Evolutionary conservation across 805 yeast species (phyloP).

Genomic region (Pichia eremophila): DNA sequence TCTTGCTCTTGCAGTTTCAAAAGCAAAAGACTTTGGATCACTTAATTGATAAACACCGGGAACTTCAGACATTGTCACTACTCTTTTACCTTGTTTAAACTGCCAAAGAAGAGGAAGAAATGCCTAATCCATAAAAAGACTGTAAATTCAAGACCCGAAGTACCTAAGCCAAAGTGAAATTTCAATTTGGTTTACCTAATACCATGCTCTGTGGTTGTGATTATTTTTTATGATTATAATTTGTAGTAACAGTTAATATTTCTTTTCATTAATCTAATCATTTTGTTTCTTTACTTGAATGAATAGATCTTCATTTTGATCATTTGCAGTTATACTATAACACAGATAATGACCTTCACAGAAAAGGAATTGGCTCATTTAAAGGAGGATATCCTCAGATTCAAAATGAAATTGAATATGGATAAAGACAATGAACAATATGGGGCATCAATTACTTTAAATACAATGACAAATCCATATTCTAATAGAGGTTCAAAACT

Average conservation of each 20-base stretch:
- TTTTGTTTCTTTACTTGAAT: too few species aligned
- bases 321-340: too few species aligned
- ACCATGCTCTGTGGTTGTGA: too few species aligned
- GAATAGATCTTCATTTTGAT: too few species aligned
- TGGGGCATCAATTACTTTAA: conserved; percentile 13
- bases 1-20: conserved; percentile 63
- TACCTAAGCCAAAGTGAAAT: too few species aligned
- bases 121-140: too few species aligned
- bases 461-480: not conserved
- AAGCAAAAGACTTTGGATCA: conserved; percentile 75
- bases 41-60: conserved; percentile 52
- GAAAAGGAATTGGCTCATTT: not conserved
- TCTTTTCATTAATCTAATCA: too few species aligned
- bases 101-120: too few species aligned
- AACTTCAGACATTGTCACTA: conserved; percentile 9
- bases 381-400: conserved; percentile 18
- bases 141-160: too few species aligned
- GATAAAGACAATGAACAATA: conserved; percentile 9
- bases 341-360: not conserved
- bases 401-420: conserved; percentile 11
- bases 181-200: too few species aligned
- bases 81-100: not conserved
- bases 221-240: too few species aligned
- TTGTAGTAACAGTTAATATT: too few species aligned
- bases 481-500: conserved; percentile 26